Evolutionary conservation across 768 basidiomycete genomes (phyloP).

Genomic region (Calocybe gangraenosa): DNA sequence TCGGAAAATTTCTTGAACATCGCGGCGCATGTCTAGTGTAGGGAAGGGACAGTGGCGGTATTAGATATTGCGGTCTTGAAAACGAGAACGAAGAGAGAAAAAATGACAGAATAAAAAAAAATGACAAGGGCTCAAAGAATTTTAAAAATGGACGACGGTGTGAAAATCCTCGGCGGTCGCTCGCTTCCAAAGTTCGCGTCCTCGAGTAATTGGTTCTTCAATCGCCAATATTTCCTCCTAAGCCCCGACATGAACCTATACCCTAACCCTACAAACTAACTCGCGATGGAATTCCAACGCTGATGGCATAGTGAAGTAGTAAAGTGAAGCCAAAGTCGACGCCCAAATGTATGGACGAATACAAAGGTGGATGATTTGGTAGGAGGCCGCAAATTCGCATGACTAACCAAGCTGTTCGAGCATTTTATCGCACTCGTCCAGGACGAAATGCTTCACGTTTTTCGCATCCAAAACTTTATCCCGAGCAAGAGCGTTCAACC

Average conservation of each 20-base stretch:
- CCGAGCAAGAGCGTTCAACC: conserved; percentile 90
- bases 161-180: conserved; percentile 30
- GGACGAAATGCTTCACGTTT: conserved; percentile 97
- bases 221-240: conserved; percentile 18
- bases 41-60: conserved; percentile 54
- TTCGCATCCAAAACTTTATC: conserved; percentile 95
- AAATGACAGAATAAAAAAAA: conserved; percentile 30
- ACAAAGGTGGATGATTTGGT: conserved; percentile 46
- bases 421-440: conserved; percentile 99
- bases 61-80: conserved; percentile 54
- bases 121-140: conserved; percentile 24
- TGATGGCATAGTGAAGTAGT: conserved; percentile 31
- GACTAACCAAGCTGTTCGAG: conserved; percentile 99
- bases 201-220: conserved; percentile 28
- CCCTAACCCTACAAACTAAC: conserved; percentile 36
- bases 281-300: conserved; percentile 33
- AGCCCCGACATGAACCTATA: conserved; percentile 32
- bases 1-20: conserved; percentile 99
- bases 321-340: conserved; percentile 34
- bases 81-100: conserved; percentile 49
- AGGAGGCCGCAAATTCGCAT: conserved; percentile 66
- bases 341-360: conserved; percentile 42
- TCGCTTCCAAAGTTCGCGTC: conserved; percentile 27
- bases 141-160: conserved; percentile 15
- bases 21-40: conserved; percentile 96